Evolutionary conservation across 768 basidiomycete species (phyloP).

Genomic region (Podaxis pistillaris): DNA sequence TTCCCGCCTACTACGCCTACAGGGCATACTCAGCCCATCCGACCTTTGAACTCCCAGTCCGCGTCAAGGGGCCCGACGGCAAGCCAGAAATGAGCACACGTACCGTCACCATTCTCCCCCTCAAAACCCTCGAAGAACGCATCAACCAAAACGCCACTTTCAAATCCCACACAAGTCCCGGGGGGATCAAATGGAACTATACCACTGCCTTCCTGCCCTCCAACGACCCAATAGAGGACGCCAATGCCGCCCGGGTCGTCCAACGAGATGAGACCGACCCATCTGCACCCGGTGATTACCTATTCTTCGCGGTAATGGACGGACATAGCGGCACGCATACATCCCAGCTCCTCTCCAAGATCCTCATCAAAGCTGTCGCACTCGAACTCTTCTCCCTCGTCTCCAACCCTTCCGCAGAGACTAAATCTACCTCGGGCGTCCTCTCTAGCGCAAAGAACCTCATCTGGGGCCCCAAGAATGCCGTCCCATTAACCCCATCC

Average conservation of each 20-base stretch:
- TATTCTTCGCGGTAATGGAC: constrained; percentile 90
- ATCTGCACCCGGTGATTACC: constrained; percentile 62
- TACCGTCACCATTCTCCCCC: constrained; percentile 54
- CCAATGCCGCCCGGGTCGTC: constrained; percentile 69
- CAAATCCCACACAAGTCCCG: constrained; percentile 45
- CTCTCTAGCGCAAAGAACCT: constrained; percentile 8
- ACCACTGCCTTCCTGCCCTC: constrained; percentile 78
- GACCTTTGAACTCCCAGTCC: constrained; percentile 61
- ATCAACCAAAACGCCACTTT: constrained; percentile 53
- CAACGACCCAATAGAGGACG: constrained; percentile 93
- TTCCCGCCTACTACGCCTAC: constrained; percentile 62
- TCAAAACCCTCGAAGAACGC: constrained; percentile 52
- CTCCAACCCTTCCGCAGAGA: constrained; percentile 25
- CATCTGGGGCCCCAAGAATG: constrained; percentile 30
- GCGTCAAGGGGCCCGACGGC: constrained; percentile 56
- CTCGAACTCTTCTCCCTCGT: constrained; percentile 66
- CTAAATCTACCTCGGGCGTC: constrained; percentile 24
- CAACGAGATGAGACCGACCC: constrained; percentile 59
- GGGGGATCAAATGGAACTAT: constrained; percentile 68
- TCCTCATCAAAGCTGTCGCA: constrained; percentile 81
- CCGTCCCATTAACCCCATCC: constrained; percentile 25
- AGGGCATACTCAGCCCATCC: constrained; percentile 39
- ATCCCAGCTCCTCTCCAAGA: constrained; percentile 76
- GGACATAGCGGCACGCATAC: constrained; percentile 88
- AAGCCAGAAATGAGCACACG: constrained; percentile 52